phyloP scores from a whole-genome alignment of 441 rosid species.

The Eruca vesicaria region DNA sequence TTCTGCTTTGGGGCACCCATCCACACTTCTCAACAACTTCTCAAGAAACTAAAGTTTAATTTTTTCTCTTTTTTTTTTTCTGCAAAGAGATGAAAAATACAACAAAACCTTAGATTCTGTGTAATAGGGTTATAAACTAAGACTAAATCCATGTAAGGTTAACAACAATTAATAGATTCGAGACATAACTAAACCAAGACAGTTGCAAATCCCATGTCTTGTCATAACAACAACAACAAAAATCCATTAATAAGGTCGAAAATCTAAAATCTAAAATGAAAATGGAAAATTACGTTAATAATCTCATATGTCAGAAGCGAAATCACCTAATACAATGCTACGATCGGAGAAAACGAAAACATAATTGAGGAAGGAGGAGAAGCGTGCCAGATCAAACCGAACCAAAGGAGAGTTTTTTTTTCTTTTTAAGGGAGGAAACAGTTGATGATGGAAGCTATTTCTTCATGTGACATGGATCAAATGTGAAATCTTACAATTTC shows the following conservation, averaged over 20 bases:
- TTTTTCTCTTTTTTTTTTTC: neutral
- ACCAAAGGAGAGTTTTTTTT: slow-evolving; percentile 21
- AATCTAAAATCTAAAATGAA: slow-evolving; percentile 9
- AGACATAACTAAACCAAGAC: neutral
- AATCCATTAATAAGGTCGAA: neutral
- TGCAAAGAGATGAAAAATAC: slow-evolving; percentile 13
- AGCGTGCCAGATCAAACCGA: slow-evolving; percentile 48
- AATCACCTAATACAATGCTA: neutral
- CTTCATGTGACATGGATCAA: slow-evolving; percentile 18
- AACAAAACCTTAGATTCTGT: slow-evolving; percentile 13
- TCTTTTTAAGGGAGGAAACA: neutral
- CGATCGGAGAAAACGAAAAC: neutral
- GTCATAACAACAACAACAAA: neutral
- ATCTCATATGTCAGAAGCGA: neutral
- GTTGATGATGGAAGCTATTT: slow-evolving; percentile 9
- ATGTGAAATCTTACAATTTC: slow-evolving; percentile 25
- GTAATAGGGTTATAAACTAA: neutral
- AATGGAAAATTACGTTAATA: neutral
- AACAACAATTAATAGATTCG: neutral
- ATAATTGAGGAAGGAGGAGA: slow-evolving; percentile 14
- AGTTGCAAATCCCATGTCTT: neutral
- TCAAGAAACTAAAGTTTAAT: slow-evolving; percentile 16
- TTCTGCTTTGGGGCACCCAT: slow-evolving; percentile 86
- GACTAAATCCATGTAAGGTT: neutral
- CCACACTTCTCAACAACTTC: slow-evolving; percentile 9